A percentile compares a stretch with the other conserved stretches of the same genome.
Conservation (phyloP, 371 early-diverging fungal species). For the Circinella umbellata region DNA sequence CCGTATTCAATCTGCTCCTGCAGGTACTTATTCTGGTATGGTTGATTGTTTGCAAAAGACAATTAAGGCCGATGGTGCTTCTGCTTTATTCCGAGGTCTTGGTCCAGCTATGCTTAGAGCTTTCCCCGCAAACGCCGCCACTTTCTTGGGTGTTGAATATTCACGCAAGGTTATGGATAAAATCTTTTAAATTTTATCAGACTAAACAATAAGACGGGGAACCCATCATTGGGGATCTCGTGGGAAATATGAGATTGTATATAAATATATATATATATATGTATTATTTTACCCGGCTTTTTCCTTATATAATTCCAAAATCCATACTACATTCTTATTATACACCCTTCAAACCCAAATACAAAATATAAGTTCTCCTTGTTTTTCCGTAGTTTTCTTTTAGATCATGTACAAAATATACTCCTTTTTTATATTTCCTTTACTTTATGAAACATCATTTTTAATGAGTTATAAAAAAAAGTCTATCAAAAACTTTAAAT, state of each 20-base stretch:
- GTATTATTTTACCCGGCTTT: not conserved
- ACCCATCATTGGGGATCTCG: not conserved
- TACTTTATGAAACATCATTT: too few species aligned
- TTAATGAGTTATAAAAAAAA: too few species aligned
- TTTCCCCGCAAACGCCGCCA: constrained; percentile 93
- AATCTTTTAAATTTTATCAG: constrained; percentile 33
- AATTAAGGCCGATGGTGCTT: constrained; percentile 86
- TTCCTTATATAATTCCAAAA: not conserved
- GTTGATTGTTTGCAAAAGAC: constrained; percentile 81
- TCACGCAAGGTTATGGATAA: constrained; percentile 51
- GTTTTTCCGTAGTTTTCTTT: not conserved
- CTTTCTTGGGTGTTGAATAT: constrained; percentile 59
- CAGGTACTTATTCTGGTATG: constrained; percentile 89
- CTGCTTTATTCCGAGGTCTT: constrained; percentile 95
- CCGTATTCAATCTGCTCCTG: constrained; percentile 93
- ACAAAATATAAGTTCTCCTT: not conserved
- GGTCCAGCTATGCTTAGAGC: constrained; percentile 96
- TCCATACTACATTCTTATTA: not conserved
- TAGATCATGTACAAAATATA: constrained; percentile 2
- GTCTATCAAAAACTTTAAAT: too few species aligned
- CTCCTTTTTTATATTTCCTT: constrained; percentile 3
- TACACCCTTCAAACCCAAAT: not conserved
- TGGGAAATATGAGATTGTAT: constrained; percentile 5
- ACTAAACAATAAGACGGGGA: not conserved
- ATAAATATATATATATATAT: constrained; percentile 3